Evolutionary conservation across 495 filamentous ascomycete genomes (phyloP), one percentile per base, ranked within the genome.

Genomic region (Neurospora africana): DNA sequence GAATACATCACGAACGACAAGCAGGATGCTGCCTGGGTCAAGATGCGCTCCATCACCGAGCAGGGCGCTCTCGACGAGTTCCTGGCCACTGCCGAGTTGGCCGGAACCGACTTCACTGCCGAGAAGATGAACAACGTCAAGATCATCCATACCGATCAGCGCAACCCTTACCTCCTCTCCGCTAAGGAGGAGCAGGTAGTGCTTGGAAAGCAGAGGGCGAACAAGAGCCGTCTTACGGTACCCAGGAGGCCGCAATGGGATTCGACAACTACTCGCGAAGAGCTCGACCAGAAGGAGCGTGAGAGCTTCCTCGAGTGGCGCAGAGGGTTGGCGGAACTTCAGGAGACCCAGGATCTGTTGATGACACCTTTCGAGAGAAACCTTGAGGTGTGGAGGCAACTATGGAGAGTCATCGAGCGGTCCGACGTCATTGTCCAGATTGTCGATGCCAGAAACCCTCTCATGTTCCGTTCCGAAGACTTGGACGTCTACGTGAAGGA

Each of bases 361-460:
- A 96, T 99, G 94, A 99, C 96, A 2, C 96, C 96, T 0, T 99
- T 99, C 77, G 96, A 99, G 86, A 87, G 95, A 40, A 99, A 99
- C 81, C 75, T 99, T 72, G 96, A 99, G 80, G 94, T 99, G 68
- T 99, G 96, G 96, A 88, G 96, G 78, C 96, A 99, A 81, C 78
- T 99, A 75, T 99, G 96, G 96, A 88, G 96, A 82, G 96, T 99
- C 68, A 97, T 99, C 76, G 96, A 99, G 84, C 87, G 96, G 33
- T 97, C 93, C 10, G 95, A 99, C 81, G 83, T 99, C 33, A 88
- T 99, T 3, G 95, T 98, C 67, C 96, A 99, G 85, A 99, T 99
- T 83, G 96, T 98, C 74, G 96, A 99, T 84, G 96, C 96, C 6
- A 85, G 96, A 73, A 97, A 98, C 81, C 96, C 96, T 6, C 84